A percentile compares a stretch with the other conserved stretches of the same genome.
Conservation (phyloP, 2,329 filamentous ascomycete species). For the Cylindrodendrum hubeiense region DNA sequence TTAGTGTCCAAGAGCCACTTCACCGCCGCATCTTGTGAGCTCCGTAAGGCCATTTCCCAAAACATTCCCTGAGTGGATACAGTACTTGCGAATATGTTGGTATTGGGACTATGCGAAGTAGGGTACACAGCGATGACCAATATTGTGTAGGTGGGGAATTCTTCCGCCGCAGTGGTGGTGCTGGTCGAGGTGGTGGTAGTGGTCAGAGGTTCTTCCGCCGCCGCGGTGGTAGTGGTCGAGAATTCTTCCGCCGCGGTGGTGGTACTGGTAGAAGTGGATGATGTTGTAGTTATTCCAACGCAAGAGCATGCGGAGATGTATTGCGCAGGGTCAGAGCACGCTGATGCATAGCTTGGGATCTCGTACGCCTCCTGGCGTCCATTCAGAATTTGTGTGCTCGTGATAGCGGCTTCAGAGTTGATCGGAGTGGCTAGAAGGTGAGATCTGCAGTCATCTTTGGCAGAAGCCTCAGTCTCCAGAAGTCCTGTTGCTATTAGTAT, state of each 20-base stretch:
- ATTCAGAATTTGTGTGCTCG: background rate
- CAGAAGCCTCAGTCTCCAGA: background rate
- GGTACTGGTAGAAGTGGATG: background rate
- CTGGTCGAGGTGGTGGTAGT: background rate
- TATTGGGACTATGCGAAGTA: background rate
- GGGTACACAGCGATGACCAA: background rate
- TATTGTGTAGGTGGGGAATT: background rate
- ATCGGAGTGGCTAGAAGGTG: background rate
- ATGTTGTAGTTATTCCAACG: background rate
- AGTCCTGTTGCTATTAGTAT: background rate
- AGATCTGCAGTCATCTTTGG: background rate
- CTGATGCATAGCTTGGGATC: background rate
- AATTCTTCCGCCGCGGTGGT: too few relatives aligned
- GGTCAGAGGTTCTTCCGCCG: background rate
- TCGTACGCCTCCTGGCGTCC: background rate
- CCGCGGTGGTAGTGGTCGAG: background rate
- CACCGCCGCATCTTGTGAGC: background rate
- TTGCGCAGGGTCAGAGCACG: background rate
- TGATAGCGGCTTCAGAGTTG: background rate
- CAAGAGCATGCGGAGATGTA: background rate
- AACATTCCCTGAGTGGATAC: background rate
- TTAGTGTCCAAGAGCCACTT: background rate
- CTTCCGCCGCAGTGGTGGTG: background rate
- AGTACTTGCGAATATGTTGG: background rate
- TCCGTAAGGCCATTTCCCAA: background rate